Evolutionary conservation across 306 rosid species (phyloP).

Genomic region (Dalbergia cochinchinensis): DNA sequence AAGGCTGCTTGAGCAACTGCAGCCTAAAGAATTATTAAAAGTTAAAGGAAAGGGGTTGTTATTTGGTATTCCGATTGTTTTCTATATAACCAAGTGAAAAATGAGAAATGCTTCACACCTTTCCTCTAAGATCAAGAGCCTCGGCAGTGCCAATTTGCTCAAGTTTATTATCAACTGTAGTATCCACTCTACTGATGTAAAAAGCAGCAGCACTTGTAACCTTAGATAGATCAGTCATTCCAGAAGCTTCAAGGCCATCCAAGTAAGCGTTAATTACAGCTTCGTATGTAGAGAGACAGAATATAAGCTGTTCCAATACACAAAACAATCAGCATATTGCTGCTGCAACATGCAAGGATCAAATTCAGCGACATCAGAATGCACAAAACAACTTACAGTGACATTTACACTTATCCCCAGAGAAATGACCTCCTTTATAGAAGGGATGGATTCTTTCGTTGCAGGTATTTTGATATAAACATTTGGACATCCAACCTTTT

Average conservation of each 20-base stretch:
- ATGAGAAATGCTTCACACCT: slow-evolving; percentile 50
- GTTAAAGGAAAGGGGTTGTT: not conserved
- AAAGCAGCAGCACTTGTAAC: slow-evolving; percentile 93
- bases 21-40: slow-evolving; percentile 40
- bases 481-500: slow-evolving; percentile 73
- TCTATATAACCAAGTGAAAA: not conserved
- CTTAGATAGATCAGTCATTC: slow-evolving; percentile 73
- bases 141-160: slow-evolving; percentile 76
- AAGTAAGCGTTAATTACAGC: slow-evolving; percentile 87
- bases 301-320: slow-evolving; percentile 73
- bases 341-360: not conserved
- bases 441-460: slow-evolving; percentile 77
- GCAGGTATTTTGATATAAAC: slow-evolving; percentile 93
- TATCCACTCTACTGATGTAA: slow-evolving; percentile 93
- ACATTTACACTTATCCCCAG: slow-evolving; percentile 90
- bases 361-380: slow-evolving; percentile 15
- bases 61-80: not conserved
- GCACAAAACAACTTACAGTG: slow-evolving; percentile 69
- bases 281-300: slow-evolving; percentile 81
- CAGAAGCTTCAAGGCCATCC: slow-evolving; percentile 93
- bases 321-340: slow-evolving; percentile 32
- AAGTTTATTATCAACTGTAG: slow-evolving; percentile 75
- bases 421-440: slow-evolving; percentile 83
- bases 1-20: slow-evolving; percentile 59
- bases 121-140: slow-evolving; percentile 89